Conservation (phyloP, 257 asterid genomes). For the Cordia subcordata region DNA sequence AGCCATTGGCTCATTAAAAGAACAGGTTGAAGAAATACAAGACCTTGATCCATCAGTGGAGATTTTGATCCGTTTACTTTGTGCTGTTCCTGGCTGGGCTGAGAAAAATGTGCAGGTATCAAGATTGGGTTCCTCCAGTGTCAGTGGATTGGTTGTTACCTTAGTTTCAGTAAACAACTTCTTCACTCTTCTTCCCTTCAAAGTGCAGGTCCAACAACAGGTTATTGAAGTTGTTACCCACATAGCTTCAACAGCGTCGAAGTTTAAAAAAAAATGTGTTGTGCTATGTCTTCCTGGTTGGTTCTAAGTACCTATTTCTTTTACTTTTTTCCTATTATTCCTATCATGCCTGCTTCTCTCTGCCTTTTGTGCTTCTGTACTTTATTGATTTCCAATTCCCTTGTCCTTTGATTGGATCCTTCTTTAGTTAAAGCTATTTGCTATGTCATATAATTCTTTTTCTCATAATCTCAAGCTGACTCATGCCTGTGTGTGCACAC, state of each 20-base stretch:
- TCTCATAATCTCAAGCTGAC: background rate
- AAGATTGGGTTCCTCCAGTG: background rate
- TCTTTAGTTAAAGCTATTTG: no score
- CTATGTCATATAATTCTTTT: background rate
- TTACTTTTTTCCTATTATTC: background rate
- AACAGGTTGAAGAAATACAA: slow-evolving; percentile 71
- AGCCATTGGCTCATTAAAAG: slow-evolving; percentile 91
- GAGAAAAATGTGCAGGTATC: slow-evolving; percentile 98
- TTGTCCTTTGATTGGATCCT: background rate
- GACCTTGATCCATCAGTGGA: slow-evolving; percentile 68
- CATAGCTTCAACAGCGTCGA: slow-evolving; percentile 76
- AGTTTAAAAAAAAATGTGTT: slow-evolving; percentile 87
- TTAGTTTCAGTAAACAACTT: slow-evolving; percentile 12
- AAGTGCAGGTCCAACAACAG: slow-evolving; percentile 93
- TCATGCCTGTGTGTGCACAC: background rate
- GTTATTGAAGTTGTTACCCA: slow-evolving; percentile 65
- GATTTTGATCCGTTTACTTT: slow-evolving; percentile 80
- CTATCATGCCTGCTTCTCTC: background rate
- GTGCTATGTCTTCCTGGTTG: slow-evolving; percentile 84
- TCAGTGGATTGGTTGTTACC: slow-evolving; percentile 4
- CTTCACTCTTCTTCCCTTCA: slow-evolving; percentile 5
- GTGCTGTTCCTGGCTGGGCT: slow-evolving; percentile 92
- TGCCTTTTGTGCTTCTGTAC: background rate
- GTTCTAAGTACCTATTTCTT: slow-evolving; percentile 6
- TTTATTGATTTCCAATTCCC: background rate